These are phyloP conservation scores for Rhytidiadelphus loreus DNA, from an alignment of 225 moss, liverwort and hornwort genomes.

Conservation along the genomic window DNA sequence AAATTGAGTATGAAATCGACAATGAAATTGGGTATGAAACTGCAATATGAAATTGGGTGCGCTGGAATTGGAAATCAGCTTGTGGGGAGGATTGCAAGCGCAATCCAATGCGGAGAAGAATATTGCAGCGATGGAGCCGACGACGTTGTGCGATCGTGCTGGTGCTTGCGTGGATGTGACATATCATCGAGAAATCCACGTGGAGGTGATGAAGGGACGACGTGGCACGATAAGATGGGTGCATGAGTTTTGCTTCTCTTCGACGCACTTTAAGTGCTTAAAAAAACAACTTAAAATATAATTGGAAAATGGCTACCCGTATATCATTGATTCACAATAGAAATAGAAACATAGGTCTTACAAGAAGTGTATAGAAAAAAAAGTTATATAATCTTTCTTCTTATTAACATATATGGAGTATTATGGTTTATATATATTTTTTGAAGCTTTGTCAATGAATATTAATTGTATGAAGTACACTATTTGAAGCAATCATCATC, in stretches of 20 bases:
- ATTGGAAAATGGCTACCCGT: neutral
- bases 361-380: neutral
- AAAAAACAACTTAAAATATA: too few species aligned
- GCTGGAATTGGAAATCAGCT: neutral
- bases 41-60: neutral
- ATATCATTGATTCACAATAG: neutral
- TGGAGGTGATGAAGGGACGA: neutral
- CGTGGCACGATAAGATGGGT: neutral
- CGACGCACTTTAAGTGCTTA: neutral
- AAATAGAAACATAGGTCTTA: neutral
- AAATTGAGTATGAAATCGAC: neutral
- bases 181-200: neutral
- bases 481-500: neutral
- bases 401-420: neutral
- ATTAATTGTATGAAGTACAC: neutral
- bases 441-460: neutral
- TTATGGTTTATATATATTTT: neutral
- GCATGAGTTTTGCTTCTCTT: neutral
- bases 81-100: neutral
- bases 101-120: neutral
- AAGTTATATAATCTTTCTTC: neutral
- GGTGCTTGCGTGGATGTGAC: slow-evolving; percentile 8
- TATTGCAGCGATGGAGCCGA: neutral
- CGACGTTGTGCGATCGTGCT: neutral
- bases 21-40: too few species aligned